phyloP scores from a whole-genome alignment of 2,329 filamentous ascomycete species.

The Pestalotiopsis sp. region DNA sequence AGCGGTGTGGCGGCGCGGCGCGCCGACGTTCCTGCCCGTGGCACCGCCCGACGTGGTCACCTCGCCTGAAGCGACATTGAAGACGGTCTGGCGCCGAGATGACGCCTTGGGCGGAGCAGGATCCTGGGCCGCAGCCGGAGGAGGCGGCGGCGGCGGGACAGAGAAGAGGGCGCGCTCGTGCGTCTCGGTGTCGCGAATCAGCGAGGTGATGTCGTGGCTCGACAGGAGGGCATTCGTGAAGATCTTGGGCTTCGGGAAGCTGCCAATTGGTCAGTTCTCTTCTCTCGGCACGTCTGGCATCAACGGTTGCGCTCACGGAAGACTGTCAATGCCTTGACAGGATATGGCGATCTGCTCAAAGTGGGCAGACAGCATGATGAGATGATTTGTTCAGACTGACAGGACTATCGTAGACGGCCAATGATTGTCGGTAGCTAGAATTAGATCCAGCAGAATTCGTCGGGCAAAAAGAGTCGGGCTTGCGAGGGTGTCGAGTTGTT shows the following conservation, averaged over 20 bases:
- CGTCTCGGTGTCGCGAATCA: slow-evolving; percentile 93
- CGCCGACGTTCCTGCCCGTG: slow-evolving; percentile 45
- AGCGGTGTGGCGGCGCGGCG: slow-evolving; percentile 74
- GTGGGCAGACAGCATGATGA: slow-evolving; percentile 66
- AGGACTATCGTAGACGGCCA: neutral
- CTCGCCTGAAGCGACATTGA: slow-evolving; percentile 66
- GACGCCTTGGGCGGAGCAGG: slow-evolving; percentile 48
- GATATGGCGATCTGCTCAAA: slow-evolving; percentile 77
- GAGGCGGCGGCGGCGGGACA: slow-evolving; percentile 72
- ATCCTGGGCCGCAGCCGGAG: slow-evolving; percentile 45
- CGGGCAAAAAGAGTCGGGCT: no score
- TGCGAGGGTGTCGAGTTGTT: no score
- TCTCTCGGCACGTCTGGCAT: neutral
- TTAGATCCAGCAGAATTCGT: no score
- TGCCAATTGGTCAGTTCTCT: slow-evolving; percentile 35
- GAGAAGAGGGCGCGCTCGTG: slow-evolving; percentile 97
- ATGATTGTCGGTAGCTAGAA: neutral
- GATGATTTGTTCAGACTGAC: slow-evolving; percentile 46
- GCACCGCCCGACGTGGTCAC: slow-evolving; percentile 58
- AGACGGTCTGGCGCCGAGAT: slow-evolving; percentile 63
- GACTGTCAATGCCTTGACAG: slow-evolving; percentile 74
- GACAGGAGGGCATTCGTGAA: slow-evolving; percentile 93
- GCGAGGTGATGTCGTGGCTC: slow-evolving; percentile 86
- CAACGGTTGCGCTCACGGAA: slow-evolving; percentile 59
- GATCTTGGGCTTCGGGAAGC: slow-evolving; percentile 88